Evolutionary conservation across 306 rosid genomes (phyloP).

Genomic region (Abrus precatorius): DNA sequence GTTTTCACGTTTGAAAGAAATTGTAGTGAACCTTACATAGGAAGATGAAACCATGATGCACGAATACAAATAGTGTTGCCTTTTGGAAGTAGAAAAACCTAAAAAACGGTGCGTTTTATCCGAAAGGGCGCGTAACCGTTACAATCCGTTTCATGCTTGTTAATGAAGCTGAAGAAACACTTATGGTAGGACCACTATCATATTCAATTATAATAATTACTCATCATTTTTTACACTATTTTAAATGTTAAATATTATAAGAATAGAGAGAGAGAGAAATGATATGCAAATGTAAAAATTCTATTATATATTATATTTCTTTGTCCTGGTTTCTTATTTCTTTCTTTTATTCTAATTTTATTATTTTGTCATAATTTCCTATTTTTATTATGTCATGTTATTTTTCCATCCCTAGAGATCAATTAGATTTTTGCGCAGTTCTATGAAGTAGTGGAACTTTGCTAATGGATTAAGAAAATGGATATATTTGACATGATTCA

Average conservation of each 20-base stretch:
- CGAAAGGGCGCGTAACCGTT: conserved; percentile 10
- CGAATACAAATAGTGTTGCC: background rate
- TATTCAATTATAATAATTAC: too few relatives aligned
- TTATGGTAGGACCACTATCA: background rate
- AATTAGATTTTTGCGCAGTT: background rate
- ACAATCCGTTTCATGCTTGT: background rate
- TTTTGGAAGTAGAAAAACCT: background rate
- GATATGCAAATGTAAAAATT: too few relatives aligned
- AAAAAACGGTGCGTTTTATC: background rate
- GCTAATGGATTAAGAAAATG: background rate
- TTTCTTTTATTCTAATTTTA: too few relatives aligned
- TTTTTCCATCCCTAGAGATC: background rate
- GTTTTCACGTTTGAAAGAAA: background rate
- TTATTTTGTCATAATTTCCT: background rate
- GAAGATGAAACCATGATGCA: background rate
- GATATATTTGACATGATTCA: background rate
- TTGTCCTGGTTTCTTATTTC: too few relatives aligned
- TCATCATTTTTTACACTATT: too few relatives aligned
- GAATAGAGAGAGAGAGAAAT: too few relatives aligned
- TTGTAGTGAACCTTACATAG: background rate
- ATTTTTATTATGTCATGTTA: background rate
- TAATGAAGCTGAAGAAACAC: background rate
- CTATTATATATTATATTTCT: too few relatives aligned
- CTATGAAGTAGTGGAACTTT: background rate
- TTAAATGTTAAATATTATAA: too few relatives aligned